Base-by-base conservation (phyloP, 2,329 filamentous ascomycete species). In the Botrytis pseudocinerea region DNA sequence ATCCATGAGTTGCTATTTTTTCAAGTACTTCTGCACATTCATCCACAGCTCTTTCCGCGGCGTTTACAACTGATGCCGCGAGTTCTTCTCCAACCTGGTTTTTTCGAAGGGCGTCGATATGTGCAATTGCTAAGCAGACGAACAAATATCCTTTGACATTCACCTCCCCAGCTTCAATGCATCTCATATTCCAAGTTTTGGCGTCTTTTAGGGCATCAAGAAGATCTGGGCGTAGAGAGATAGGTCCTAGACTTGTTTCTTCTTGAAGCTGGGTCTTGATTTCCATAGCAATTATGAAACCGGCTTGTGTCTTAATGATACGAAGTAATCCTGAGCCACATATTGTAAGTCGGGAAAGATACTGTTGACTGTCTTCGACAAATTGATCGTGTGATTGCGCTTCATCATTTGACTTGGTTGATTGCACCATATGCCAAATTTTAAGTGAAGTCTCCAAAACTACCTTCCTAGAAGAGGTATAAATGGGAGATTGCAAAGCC, bases 391-490 rank as follows among this genome's bases (percentile, higher is more conserved):
- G 44, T 25, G 44, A 9, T 48, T 48, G 44, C 1, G 44, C 4
- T 22, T 51, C 63, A 25, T 62, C 74, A 20, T 76, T 69, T 8
- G 76, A 59, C n/a, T 81, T 72, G 0, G 76, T 70, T 1, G 82
- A 83, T 59, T 81, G 83, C 0, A 80, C 79, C 0, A 82, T 76
- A 51, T 78, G 80, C 84, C 85, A 88, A 1, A 86, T 78, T 62
- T 85, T 86, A 22, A 87, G 80, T 0, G 85, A 82, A 0, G 82
- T 82, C 10, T 90, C 87, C 9, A 87, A 75, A 0, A 84, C 81
- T 0, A 85, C 82, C 61, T 85, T 86, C 1, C 85, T 80, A 0
- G 87, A 88, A 74, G 84, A 89, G 0, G 86, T 85, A 73, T 85
- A 89, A 4, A 82, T 77, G 1, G 85, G 81, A 7, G 87, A 82